Conservation (phyloP, 73 alveolate genomes). For the Breviolum minutum region DNA sequence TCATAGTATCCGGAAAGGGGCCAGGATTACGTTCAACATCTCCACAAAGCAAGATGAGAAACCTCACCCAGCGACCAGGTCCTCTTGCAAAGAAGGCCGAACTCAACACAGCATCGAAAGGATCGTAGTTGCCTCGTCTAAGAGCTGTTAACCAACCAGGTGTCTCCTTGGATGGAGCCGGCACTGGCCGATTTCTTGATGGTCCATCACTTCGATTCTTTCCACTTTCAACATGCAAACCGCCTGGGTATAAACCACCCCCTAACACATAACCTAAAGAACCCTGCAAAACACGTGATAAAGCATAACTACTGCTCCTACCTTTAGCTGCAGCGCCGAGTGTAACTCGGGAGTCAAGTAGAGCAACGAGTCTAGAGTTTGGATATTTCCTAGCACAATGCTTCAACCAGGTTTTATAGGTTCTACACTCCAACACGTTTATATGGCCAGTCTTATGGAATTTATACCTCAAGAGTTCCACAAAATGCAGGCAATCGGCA, state of each 20-base stretch:
- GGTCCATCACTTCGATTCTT: not conserved
- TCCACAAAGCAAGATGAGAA: not conserved
- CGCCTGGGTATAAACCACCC: not conserved
- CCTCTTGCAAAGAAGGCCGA: not conserved
- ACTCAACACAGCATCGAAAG: not conserved
- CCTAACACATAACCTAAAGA: not conserved
- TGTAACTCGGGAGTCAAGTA: not conserved
- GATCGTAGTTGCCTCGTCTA: not conserved
- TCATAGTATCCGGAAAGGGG: not conserved
- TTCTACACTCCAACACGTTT: conserved; percentile 2
- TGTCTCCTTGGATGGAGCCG: not conserved
- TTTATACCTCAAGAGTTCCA: not conserved
- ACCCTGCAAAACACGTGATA: not conserved
- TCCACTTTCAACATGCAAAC: not conserved
- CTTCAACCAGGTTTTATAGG: conserved; percentile 23
- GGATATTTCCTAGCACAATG: not conserved
- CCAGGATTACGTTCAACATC: conserved; percentile 13
- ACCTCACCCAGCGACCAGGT: not conserved
- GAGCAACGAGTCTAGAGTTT: not conserved
- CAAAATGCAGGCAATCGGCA: not conserved
- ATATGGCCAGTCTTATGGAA: not conserved
- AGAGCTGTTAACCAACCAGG: not conserved
- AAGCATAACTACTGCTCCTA: not conserved
- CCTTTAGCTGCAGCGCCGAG: conserved; percentile 49
- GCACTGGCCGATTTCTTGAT: not conserved